Evolutionary conservation across 257 asterid genomes (phyloP), one percentile per base, ranked within the genome.

Genomic region (Ballota nigra): DNA sequence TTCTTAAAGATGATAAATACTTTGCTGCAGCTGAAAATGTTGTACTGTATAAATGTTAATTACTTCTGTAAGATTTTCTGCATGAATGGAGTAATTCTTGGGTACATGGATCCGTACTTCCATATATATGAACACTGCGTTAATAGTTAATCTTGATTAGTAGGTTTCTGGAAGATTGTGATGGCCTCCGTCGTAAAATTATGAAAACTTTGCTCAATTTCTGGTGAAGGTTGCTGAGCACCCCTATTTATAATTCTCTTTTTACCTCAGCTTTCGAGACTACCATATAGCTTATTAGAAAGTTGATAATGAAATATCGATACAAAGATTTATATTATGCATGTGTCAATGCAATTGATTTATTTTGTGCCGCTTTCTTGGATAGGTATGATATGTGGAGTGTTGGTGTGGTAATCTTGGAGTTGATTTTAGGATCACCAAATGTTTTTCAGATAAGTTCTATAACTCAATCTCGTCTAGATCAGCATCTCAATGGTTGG

Each of bases 351-450:
- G 23, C 60, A 34, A 63, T 69, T 78, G 61, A 72, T 79, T 61
- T 70, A 68, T 28, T 66, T 38, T 18, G 29, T 47, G 55, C 15
- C 74, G 65, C 33, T 74, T 41, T 78, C 71, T 80, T 75, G 79
- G 70, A 45, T 67, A 94, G 99, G 97, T 94, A 94, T 79, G 99
- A 94, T 78, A 87, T 88, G 95, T 94, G 99, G 99, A 94, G 99
- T 78, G 95, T 88, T 72, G 99, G 99, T 57, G 92, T 92, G 73
- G 87, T 94, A 62, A 86, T 94, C 65, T 72, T 94, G 90, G 99
- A 94, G 87, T 77, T 94, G 83, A 82, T 94, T 67, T 85, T 94
- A 73, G 99, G 99, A 77, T 88, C 99, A 47, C 99, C 99, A 31
- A 84, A 94, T 76, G 98, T 85, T 66, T 91, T 94, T 78, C 99